phyloP scores from a whole-genome alignment of 1,284 basidiomycete species.

The Anthracocystis setariae region DNA sequence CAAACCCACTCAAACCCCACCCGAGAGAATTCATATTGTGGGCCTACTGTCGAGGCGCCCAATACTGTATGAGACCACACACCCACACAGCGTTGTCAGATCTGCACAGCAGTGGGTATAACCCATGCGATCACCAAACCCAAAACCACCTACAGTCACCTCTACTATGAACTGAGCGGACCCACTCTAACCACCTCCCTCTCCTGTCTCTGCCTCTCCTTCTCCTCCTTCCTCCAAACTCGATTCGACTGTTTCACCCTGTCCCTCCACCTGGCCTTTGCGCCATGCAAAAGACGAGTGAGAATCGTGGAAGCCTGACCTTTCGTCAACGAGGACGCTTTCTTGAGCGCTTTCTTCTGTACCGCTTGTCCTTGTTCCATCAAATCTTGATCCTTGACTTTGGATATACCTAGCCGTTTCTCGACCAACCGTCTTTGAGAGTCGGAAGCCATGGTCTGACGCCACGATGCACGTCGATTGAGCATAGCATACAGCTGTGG shows the following conservation, averaged over 20 bases:
- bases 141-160: background rate
- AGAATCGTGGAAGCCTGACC: constrained; percentile 55
- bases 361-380: background rate
- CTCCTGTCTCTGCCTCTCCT: constrained; percentile 33
- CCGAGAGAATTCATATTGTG: too few relatives aligned
- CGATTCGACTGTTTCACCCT: constrained; percentile 41
- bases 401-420: constrained; percentile 71
- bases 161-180: constrained; percentile 17
- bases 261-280: constrained; percentile 49
- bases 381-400: background rate
- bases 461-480: constrained; percentile 75
- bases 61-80: background rate
- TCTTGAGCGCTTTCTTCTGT: constrained; percentile 40
- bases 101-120: constrained; percentile 7
- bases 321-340: constrained; percentile 39
- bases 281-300: constrained; percentile 47
- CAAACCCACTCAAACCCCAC: too few relatives aligned
- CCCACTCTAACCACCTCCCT: constrained; percentile 52
- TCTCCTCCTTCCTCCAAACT: constrained; percentile 26
- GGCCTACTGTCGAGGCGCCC: too few relatives aligned
- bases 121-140: background rate
- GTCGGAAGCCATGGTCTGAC: constrained; percentile 75
- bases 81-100: background rate
- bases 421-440: constrained; percentile 76
- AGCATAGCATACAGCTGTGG: constrained; percentile 44